Evolutionary conservation across 2,329 filamentous ascomycete genomes (phyloP), one percentile per base, ranked within the genome.

Genomic region (Ascosphaera pollenicola): DNA sequence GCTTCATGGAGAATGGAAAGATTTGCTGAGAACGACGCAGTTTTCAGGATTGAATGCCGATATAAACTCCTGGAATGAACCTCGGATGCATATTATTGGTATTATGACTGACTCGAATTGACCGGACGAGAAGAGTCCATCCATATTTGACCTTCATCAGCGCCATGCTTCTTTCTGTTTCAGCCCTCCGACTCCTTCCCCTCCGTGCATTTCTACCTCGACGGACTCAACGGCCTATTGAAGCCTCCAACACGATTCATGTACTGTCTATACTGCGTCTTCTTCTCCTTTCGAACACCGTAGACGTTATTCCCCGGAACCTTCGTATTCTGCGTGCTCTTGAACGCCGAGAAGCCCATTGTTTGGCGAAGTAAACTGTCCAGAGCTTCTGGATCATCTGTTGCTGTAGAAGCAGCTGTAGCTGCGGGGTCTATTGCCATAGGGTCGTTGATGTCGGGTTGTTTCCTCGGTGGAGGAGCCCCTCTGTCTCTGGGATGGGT

Each of bases 191-290:
- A n/a, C n/a, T n/a, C n/a, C n/a, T n/a, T n/a, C n/a, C n/a, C n/a
- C n/a, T n/a, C n/a, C n/a, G n/a, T n/a, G n/a, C n/a, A 13, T 7
- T 3, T 13, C n/a, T 15, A 57, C 47, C 58, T 53, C 37, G 54
- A 54, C 19, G 62, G 62, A 49, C 62, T 65, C 46, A 66, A 54
- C 19, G 63, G 62, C 44, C 62, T 51, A 47, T 66, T 66, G 52
- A 66, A 66, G 40, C 63, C 63, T 41, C 62, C 62, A 21, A 55
- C 46, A 45, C 63, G 62, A 45, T 64, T 66, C 73, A 98, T 98
- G 59, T 98, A 98, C 69, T 98, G 89, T 48, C 89, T 70, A 53
- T 94, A 95, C 64, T 91, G 73, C 11, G 77, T 80, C 71, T 83
- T 85, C 73, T 93, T 94, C 61, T 89, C 83, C 66, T 89, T 94